A percentile compares a stretch with the other conserved stretches of the same genome.
Evolutionary conservation across 768 basidiomycete genomes (phyloP).

Genomic region (Amanita rimosa): DNA sequence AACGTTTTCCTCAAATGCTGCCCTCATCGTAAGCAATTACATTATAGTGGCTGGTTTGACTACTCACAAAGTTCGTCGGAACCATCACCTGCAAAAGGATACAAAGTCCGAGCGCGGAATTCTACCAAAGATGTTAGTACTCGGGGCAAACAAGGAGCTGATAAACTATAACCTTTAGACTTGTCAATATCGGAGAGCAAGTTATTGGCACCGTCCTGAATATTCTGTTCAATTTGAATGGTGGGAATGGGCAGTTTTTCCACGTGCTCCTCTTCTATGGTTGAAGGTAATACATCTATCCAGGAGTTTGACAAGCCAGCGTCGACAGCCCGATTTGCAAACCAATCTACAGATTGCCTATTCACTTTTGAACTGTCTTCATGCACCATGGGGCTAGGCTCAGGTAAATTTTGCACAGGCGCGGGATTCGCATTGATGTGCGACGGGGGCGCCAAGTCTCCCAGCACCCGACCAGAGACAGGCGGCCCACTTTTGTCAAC

Average conservation of each 20-base stretch:
- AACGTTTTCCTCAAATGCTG: conserved; percentile 74
- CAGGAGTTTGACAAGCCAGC: conserved; percentile 19
- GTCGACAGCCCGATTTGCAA: conserved; percentile 76
- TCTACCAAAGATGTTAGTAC: conserved; percentile 30
- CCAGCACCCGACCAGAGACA: conserved; percentile 69
- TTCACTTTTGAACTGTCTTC: conserved; percentile 19
- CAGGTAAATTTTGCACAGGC: conserved; percentile 16
- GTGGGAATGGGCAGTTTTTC: conserved; percentile 33
- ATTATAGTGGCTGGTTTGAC: not conserved
- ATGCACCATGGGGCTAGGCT: conserved; percentile 18
- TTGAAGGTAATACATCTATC: conserved; percentile 36
- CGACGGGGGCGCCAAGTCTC: conserved; percentile 55
- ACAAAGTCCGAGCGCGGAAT: conserved; percentile 69
- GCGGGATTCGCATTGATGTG: conserved; percentile 49
- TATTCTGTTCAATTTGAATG: conserved; percentile 39
- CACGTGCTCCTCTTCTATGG: conserved; percentile 47
- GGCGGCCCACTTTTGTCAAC: conserved; percentile 70
- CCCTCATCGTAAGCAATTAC: conserved; percentile 1
- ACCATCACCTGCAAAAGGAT: conserved; percentile 77
- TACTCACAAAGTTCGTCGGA: conserved; percentile 78
- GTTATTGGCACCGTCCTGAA: conserved; percentile 30
- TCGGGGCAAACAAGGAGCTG: not conserved
- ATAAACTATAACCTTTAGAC: conserved; percentile 34
- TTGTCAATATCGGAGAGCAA: conserved; percentile 66
- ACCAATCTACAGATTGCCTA: conserved; percentile 87